Evolutionary conservation across 495 filamentous ascomycete genomes (phyloP).

Genomic region (Beverwykella pulmonaria): DNA sequence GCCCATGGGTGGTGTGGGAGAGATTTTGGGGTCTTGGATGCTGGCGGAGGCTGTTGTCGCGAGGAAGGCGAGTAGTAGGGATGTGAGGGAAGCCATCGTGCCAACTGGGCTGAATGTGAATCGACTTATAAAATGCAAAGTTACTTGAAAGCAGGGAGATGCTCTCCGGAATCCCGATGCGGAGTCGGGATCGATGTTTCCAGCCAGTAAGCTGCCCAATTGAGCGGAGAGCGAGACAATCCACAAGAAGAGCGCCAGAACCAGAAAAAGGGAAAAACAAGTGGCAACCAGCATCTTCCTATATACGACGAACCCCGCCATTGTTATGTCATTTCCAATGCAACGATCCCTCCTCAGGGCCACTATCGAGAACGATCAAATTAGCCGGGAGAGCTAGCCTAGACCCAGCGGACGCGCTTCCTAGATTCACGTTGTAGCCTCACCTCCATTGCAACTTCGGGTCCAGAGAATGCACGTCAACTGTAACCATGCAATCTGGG

Average conservation of each 20-base stretch:
- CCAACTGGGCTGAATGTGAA: background rate
- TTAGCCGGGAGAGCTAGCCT: slow-evolving; percentile 20
- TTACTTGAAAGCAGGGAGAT: background rate
- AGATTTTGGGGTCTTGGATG: slow-evolving; percentile 18
- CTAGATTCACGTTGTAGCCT: background rate
- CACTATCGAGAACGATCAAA: slow-evolving; percentile 16
- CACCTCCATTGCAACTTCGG: slow-evolving; percentile 22
- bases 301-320: slow-evolving; percentile 23
- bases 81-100: slow-evolving; percentile 16
- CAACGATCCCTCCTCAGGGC: background rate
- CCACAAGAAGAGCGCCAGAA: background rate
- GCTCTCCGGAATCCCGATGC: background rate
- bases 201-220: background rate
- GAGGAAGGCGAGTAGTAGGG: slow-evolving; percentile 8
- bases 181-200: background rate
- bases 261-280: background rate
- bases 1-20: slow-evolving; percentile 48
- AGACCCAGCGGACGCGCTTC: background rate
- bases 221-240: background rate
- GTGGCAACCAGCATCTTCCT: background rate
- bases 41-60: slow-evolving; percentile 5
- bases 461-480: slow-evolving; percentile 15
- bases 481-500: slow-evolving; percentile 32
- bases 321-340: background rate
- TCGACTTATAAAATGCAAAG: background rate